phyloP scores from a whole-genome alignment of 495 filamentous ascomycete genomes.

The Tirmania nivea region DNA sequence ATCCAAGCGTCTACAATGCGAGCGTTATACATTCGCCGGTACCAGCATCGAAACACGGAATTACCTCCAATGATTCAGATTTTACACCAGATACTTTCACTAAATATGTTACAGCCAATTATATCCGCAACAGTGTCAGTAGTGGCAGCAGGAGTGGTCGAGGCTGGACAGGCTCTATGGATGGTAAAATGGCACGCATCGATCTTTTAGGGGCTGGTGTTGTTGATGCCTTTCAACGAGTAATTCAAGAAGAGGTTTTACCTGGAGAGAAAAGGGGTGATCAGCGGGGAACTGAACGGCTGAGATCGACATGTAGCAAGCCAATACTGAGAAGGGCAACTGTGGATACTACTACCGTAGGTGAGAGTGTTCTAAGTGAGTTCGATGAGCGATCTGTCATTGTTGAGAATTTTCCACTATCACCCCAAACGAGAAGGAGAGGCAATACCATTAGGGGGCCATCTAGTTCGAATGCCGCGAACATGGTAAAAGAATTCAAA shows the following conservation, averaged over 20 bases:
- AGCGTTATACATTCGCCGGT: neutral
- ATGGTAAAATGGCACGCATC: constrained; percentile 22
- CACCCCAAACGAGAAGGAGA: neutral
- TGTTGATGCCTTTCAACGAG: constrained; percentile 47
- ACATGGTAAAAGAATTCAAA: too few relatives aligned
- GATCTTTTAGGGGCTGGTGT: constrained; percentile 64
- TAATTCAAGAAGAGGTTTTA: constrained; percentile 32
- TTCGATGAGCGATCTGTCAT: neutral
- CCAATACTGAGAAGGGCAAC: neutral
- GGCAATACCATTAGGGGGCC: neutral
- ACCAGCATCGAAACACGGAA: neutral
- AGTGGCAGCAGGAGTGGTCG: neutral
- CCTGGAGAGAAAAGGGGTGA: neutral
- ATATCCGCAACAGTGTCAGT: neutral
- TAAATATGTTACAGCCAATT: neutral
- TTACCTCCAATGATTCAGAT: neutral
- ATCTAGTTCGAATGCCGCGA: too few relatives aligned
- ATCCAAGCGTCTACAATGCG: neutral
- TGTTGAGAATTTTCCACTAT: neutral
- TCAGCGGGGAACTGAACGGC: neutral
- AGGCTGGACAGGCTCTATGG: neutral
- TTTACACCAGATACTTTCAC: neutral
- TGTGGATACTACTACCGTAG: neutral
- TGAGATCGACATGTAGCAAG: neutral
- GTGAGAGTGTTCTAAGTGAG: neutral